These are phyloP conservation scores for Mycena sp. DNA, from an alignment of 1,284 basidiomycete species.

Conservation along the genomic window DNA sequence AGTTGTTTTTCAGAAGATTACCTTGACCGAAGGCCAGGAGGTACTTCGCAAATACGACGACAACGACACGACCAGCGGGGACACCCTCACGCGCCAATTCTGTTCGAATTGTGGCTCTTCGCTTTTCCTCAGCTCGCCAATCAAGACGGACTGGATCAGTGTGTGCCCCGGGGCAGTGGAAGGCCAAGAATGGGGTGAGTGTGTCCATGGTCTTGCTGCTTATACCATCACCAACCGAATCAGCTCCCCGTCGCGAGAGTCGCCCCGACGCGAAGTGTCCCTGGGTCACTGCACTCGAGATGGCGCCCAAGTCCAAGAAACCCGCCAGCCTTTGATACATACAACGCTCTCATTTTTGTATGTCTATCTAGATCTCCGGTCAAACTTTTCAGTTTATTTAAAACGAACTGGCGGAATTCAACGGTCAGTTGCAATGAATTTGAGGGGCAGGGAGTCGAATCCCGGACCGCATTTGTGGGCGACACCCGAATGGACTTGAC, in stretches of 20 bases:
- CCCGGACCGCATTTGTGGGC: neutral
- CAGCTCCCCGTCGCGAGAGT: conserved; percentile 32
- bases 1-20: conserved; percentile 41
- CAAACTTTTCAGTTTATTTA: neutral
- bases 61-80: conserved; percentile 43
- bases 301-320: conserved; percentile 14
- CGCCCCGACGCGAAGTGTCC: conserved; percentile 23
- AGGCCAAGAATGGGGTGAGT: conserved; percentile 31
- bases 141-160: conserved; percentile 29
- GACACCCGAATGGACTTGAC: neutral
- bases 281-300: conserved; percentile 28
- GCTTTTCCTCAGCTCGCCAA: conserved; percentile 40
- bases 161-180: conserved; percentile 25
- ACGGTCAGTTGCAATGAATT: neutral
- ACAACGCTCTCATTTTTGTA: neutral
- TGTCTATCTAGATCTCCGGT: neutral
- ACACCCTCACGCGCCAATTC: conserved; percentile 44
- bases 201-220: neutral
- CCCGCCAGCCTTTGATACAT: conserved; percentile 6
- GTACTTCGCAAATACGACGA: conserved; percentile 43
- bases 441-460: no score
- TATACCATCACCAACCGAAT: neutral
- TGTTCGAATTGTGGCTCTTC: conserved; percentile 48
- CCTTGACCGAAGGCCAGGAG: conserved; percentile 43
- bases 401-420: neutral